These are phyloP conservation scores for Suillus discolor DNA, from an alignment of 768 basidiomycete genomes.

Conservation along the genomic window DNA sequence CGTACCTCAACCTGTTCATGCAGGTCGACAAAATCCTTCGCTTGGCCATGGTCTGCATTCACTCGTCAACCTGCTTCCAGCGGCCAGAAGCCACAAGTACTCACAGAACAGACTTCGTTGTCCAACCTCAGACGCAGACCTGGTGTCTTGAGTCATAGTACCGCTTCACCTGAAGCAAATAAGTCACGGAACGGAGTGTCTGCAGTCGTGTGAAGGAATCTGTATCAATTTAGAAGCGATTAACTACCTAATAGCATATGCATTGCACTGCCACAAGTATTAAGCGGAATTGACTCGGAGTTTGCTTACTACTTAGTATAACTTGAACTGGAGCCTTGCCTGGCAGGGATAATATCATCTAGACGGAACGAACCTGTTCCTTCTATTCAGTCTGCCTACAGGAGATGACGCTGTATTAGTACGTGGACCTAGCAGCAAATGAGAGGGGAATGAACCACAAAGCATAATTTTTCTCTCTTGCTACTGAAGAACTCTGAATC, in stretches of 20 bases:
- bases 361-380: neutral
- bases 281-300: too few relatives aligned
- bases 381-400: neutral
- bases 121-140: neutral
- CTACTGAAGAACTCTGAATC: neutral
- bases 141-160: neutral
- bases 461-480: neutral
- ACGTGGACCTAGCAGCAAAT: neutral
- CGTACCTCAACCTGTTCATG: slow-evolving; percentile 87
- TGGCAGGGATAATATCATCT: neutral
- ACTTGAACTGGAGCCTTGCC: too few relatives aligned
- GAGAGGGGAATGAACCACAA: neutral
- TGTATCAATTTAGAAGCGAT: neutral
- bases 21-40: slow-evolving; percentile 80
- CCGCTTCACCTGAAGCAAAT: slow-evolving; percentile 1
- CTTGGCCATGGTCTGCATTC: slow-evolving; percentile 38
- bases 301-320: neutral
- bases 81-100: neutral
- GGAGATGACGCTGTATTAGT: neutral
- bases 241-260: neutral
- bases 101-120: neutral
- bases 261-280: neutral
- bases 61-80: neutral
- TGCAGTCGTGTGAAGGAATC: neutral
- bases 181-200: neutral